Evolutionary conservation across 2,329 filamentous ascomycete species (phyloP), one percentile per base, ranked within the genome.

Genomic region (Neonectria faginata): DNA sequence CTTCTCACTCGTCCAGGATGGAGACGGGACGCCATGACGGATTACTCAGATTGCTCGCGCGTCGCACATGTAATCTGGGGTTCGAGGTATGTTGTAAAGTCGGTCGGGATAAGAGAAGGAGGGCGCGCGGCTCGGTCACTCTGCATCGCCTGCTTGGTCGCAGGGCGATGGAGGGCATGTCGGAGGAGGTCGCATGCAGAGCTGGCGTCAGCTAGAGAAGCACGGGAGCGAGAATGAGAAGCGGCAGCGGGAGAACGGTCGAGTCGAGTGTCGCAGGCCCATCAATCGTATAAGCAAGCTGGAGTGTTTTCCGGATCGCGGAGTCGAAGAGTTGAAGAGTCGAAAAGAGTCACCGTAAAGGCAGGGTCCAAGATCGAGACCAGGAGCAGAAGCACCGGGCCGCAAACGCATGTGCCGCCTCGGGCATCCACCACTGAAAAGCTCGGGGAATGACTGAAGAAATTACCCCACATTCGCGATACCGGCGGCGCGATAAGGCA

Each of bases 1-100:
- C 54, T 65, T 33, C 85, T 71, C 80, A 91, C 88, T 91, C 88
- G 75, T 91, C 88, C 16, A 91, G 78, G 25, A 89, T 85, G 63
- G 87, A 87, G 55, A 88, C 85, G 3, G 88, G 88, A 64, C 89
- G 84, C 88, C 88, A 91, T 78, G 84, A 82, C 33, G 81, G 68
- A 66, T 74, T 73, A 60, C 70, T 74, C 39, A 80, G 66, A 64
- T 73, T 73, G 60, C 70, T 74, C 27, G 69, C 67, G 27, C 55
- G 63, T 62, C 72, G 73, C 31, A 60, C 39, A 22, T 71, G 70
- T 52, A 64, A 20, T 41, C 57, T 70, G 20, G 61, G 66, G 27
- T 48, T 59, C 22, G 61, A 51, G 45, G 41, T 12, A 29, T 44
- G 48, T 14, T 56, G 20, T 16, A 48, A 12, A 25, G 44, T 36